Base-by-base conservation (phyloP, 805 yeast species). In the Priceomyces carsonii region DNA sequence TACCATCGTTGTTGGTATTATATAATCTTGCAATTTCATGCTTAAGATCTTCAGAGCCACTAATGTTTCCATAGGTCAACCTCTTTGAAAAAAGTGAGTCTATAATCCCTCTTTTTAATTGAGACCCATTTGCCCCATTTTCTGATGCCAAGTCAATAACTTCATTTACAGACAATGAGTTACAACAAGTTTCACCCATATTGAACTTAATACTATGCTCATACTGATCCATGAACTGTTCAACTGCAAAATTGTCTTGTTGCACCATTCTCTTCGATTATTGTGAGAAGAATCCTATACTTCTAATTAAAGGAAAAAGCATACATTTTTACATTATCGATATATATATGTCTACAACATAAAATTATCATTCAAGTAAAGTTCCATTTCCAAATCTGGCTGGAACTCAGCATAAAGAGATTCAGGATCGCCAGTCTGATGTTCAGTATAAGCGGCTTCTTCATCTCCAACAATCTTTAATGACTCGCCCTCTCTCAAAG, bases 361-460 rank as follows among this genome's bases (percentile, higher is more conserved):
- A n/a, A n/a, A n/a, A n/a, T n/a, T n/a, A n/a, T n/a, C n/a, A n/a
- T n/a, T n/a, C n/a, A n/a, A n/a, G n/a, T n/a, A n/a, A n/a, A 26
- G 8, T 43, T 61, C 66, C 47, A 45, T 69, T 44, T 79, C 82
- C 27, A 65, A 69, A 39, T 84, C 90, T 2, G 84, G 79, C 59
- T 83, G 89, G 59, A 84, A 82, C 47, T 85, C 93, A 29, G 79
- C 67, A 60, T 79, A 85, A 40, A 85, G 59, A 3, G 82, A 66
- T 48, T 80, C 90, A 5, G 84, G 79, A 54, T 84, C 89, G 8
- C 76, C 76, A 12, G 69, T 66, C 58, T 76, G 68, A 39, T 73
- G 69, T 45, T 69, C 74, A 3, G 90, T 82, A 61, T 75, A 84
- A 13, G 73, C 75, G 15, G 91, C 91, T 48, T 71, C 85, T 41